A percentile compares a stretch with the other conserved stretches of the same genome.
These are phyloP conservation scores for Phytopythium oedochilum DNA, from an alignment of 352 stramenopile genomes.

Conservation along the genomic window DNA sequence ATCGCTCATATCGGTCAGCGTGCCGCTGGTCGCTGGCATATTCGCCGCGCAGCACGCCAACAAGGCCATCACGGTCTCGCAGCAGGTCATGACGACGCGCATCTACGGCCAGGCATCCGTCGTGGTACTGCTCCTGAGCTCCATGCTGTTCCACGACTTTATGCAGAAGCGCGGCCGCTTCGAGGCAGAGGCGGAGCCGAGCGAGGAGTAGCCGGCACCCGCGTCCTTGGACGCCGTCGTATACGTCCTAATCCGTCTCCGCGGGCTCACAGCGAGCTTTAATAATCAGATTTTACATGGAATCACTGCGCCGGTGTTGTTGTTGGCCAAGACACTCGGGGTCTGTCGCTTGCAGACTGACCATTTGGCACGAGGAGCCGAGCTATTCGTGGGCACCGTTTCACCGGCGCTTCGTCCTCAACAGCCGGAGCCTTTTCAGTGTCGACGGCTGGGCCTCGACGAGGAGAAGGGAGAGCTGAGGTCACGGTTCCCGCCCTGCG, in stretches of 20 bases:
- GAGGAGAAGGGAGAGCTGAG: neutral
- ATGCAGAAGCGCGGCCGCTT: conserved; percentile 72
- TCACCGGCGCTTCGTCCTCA: conserved; percentile 1
- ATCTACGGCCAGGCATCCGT: conserved; percentile 76
- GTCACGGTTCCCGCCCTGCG: neutral
- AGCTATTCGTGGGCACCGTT: neutral
- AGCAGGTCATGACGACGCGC: conserved; percentile 87
- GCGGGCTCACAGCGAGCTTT: no score
- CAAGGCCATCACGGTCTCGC: conserved; percentile 58
- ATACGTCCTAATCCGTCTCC: no score
- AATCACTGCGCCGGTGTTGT: no score
- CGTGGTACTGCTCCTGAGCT: conserved; percentile 63
- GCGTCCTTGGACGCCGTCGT: no score
- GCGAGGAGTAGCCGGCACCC: neutral
- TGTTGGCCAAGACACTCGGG: no score
- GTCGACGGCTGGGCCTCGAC: neutral
- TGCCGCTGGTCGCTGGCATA: conserved; percentile 66
- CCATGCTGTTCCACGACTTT: conserved; percentile 85
- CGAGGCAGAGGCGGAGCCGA: conserved; percentile 23
- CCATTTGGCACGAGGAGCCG: neutral
- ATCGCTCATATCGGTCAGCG: conserved; percentile 40
- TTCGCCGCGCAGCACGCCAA: conserved; percentile 69
- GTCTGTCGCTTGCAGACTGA: no score
- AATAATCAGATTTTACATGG: no score
- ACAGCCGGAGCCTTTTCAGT: conserved; percentile 1